These are phyloP conservation scores for Boletus sp. DNA, from an alignment of 768 basidiomycete genomes.

Conservation along the genomic window DNA sequence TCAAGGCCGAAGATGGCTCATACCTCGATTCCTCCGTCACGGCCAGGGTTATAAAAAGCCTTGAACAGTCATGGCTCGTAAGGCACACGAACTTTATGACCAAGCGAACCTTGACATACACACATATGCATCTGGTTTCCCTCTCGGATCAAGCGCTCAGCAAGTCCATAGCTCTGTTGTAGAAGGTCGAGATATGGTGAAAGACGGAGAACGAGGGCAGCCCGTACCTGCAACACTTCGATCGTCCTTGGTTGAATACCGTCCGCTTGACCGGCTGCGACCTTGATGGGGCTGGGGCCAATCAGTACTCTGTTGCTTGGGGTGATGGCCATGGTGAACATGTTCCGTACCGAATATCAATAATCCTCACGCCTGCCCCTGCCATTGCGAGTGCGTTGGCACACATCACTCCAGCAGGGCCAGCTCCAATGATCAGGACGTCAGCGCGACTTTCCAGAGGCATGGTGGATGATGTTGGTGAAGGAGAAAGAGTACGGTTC, in stretches of 20 bases:
- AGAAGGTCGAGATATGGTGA: not conserved
- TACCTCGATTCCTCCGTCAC: conserved; percentile 61
- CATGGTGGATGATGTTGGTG: conserved; percentile 11
- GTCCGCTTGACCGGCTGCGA: conserved; percentile 51
- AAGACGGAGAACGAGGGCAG: not conserved
- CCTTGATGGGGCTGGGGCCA: conserved; percentile 34
- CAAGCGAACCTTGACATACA: conserved; percentile 37
- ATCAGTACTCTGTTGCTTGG: not conserved
- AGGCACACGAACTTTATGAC: not conserved
- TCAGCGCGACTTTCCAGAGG: conserved; percentile 35
- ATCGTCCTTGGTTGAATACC: conserved; percentile 55
- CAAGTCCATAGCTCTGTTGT: conserved; percentile 71
- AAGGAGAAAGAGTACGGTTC: not conserved
- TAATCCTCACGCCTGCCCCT: conserved; percentile 43
- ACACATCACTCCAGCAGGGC: conserved; percentile 64
- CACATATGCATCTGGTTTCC: conserved; percentile 69
- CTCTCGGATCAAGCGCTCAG: conserved; percentile 57
- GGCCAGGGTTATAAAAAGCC: conserved; percentile 73
- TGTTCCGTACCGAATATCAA: conserved; percentile 42
- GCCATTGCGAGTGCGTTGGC: conserved; percentile 49
- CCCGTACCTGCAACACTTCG: conserved; percentile 47
- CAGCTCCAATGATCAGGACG: conserved; percentile 49
- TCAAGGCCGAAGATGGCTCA: not conserved
- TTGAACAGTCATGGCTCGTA: conserved; percentile 22
- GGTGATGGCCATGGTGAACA: not conserved